phyloP scores from a whole-genome alignment of 495 filamentous ascomycete species.

The Tuber calosporum region DNA sequence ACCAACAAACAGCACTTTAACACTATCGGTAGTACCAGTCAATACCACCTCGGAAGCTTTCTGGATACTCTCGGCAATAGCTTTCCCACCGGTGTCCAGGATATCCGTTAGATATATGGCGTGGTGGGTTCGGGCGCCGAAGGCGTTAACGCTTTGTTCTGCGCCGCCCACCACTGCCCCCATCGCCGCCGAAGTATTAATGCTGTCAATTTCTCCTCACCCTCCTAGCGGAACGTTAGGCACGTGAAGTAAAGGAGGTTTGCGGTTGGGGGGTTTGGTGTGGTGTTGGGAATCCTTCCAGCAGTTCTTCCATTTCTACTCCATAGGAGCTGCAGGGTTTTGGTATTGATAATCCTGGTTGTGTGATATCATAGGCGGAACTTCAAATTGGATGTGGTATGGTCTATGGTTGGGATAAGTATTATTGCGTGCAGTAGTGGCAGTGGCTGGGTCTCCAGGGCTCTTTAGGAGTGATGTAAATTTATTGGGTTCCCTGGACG shows the following conservation, averaged over 20 bases:
- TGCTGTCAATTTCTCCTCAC: background rate
- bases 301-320: too few species aligned
- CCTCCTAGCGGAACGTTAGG: background rate
- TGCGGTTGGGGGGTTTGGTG: too few species aligned
- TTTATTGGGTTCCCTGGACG: too few species aligned
- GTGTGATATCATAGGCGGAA: background rate
- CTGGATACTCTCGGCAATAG: slow-evolving; percentile 76
- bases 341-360: too few species aligned
- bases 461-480: too few species aligned
- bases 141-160: slow-evolving; percentile 86
- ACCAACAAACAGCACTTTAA: slow-evolving; percentile 63
- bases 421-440: too few species aligned
- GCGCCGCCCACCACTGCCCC: slow-evolving; percentile 82
- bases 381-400: background rate
- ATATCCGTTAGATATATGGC: slow-evolving; percentile 70
- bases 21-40: slow-evolving; percentile 54
- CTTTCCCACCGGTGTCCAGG: slow-evolving; percentile 84
- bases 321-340: too few species aligned
- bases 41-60: slow-evolving; percentile 66
- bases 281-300: too few species aligned
- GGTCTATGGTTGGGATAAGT: too few species aligned
- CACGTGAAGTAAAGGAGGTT: too few species aligned
- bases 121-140: slow-evolving; percentile 63
- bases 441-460: too few species aligned
- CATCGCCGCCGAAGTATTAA: slow-evolving; percentile 44